phyloP scores from a whole-genome alignment of 441 rosid species.

The Croton laevigatus region DNA sequence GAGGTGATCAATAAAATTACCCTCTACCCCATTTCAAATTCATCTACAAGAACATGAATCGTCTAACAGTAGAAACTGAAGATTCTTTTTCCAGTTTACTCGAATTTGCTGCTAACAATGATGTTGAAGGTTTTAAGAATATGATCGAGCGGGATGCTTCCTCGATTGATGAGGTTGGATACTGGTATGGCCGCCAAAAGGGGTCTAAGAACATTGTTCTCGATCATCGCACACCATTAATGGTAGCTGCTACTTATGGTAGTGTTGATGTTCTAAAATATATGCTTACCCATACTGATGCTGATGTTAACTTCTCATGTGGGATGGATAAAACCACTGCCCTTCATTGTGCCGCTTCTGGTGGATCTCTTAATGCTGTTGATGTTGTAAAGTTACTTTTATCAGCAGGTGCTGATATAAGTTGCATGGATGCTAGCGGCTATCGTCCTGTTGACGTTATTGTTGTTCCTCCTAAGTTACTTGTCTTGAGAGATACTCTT shows the following conservation, averaged over 20 bases:
- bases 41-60: constrained; percentile 30
- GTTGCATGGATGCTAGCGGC: constrained; percentile 48
- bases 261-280: constrained; percentile 40
- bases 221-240: constrained; percentile 59
- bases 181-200: constrained; percentile 42
- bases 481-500: constrained; percentile 34
- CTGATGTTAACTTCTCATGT: constrained; percentile 44
- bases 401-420: constrained; percentile 60
- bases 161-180: constrained; percentile 34
- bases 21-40: constrained; percentile 8
- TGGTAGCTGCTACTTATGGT: constrained; percentile 78
- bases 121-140: constrained; percentile 37
- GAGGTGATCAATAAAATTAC: constrained; percentile 24
- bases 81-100: constrained; percentile 43
- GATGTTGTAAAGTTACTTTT: constrained; percentile 61
- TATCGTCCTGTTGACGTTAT: constrained; percentile 61
- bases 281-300: constrained; percentile 26
- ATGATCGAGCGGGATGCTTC: constrained; percentile 25
- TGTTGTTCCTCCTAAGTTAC: constrained; percentile 45
- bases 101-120: constrained; percentile 50
- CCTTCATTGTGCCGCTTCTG: constrained; percentile 78
- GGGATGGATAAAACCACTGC: constrained; percentile 66
- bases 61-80: constrained; percentile 28
- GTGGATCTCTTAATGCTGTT: constrained; percentile 46
- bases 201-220: constrained; percentile 52